Evolutionary conservation across 139 green algal species (phyloP), one percentile per base, ranked within the genome.

Genomic region (Chlorella sp.): DNA sequence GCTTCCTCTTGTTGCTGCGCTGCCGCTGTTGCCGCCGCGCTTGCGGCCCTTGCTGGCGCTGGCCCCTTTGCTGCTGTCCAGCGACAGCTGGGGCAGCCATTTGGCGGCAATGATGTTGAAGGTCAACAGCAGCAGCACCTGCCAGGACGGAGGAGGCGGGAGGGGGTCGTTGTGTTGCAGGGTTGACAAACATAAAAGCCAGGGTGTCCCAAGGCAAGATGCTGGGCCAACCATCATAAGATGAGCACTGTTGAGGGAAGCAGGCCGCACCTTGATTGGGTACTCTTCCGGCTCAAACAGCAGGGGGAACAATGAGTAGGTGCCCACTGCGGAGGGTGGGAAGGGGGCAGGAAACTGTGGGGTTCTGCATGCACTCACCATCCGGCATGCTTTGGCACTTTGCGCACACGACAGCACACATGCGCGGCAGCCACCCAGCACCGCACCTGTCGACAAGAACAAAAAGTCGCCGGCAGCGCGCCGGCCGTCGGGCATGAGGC

Each of bases 251-350:
- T n/a, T n/a, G n/a, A 60, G 44, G 13, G 5, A 62, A 25, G 28
- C 44, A 80, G 28, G 74, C 63, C 21, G 17, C 51, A 32, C 75
- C 90, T 98, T 98, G 83, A 97, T 89, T 15, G 86, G 84, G 65
- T 97, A 96, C 74, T 98, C 96, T 11, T 91, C 56, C 38, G 81
- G 63, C n/a, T 81, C 69, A 65, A 95, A 96, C 7, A 98, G 90
- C 75, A 98, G 92, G 0, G 96, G 96, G 67, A 97, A 91, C 60
- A 98, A 88, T 2, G 92, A 91, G 73, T 94, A 94, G 13, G 86
- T 86, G 81, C 18, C 83, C 85, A 51, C 87, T 82, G 76, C 60
- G 30, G 36, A 20, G 15, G 69, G 28, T 7, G 60, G 63, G 28
- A 5, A 16, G 28, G 63, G 26, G 28, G 28, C n/a, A 34, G 28